These are phyloP conservation scores for Brachypodium distachyon DNA, from an alignment of 202 grass and related monocot species.

Conservation along the genomic window DNA sequence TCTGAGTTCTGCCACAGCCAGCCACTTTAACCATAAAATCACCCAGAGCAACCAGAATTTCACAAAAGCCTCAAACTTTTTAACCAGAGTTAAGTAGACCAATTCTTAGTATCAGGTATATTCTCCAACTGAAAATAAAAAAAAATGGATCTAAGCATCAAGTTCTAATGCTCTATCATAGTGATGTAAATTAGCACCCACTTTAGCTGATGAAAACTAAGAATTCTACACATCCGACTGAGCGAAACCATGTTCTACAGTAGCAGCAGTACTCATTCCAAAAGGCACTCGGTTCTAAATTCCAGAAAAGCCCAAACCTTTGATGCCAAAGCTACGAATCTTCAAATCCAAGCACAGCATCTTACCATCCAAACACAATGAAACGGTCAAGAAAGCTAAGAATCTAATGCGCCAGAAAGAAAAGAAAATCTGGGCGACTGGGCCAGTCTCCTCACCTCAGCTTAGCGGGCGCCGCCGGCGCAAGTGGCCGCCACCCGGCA, in stretches of 20 bases:
- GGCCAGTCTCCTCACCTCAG: slow-evolving; percentile 41
- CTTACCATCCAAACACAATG: neutral
- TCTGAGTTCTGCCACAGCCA: neutral
- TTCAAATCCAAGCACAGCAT: neutral
- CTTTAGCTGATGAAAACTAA: neutral
- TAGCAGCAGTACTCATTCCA: neutral
- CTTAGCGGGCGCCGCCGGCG: slow-evolving; percentile 20
- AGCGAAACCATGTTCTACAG: neutral
- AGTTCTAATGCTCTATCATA: neutral
- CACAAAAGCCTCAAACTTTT: neutral
- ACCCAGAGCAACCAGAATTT: slow-evolving; percentile 3
- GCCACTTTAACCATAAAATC: neutral
- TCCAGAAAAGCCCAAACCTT: neutral
- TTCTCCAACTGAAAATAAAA: neutral
- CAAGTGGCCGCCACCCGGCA: slow-evolving; percentile 15
- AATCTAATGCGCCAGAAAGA: neutral
- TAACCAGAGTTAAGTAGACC: neutral
- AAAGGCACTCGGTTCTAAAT: neutral
- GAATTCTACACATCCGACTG: neutral
- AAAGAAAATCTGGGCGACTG: neutral
- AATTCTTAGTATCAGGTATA: neutral
- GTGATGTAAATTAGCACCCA: neutral
- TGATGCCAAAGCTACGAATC: neutral
- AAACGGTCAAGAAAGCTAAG: neutral
- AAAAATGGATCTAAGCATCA: slow-evolving; percentile 6